Conservation (phyloP, 805 yeast species). For the Candida coquimbonensis region DNA sequence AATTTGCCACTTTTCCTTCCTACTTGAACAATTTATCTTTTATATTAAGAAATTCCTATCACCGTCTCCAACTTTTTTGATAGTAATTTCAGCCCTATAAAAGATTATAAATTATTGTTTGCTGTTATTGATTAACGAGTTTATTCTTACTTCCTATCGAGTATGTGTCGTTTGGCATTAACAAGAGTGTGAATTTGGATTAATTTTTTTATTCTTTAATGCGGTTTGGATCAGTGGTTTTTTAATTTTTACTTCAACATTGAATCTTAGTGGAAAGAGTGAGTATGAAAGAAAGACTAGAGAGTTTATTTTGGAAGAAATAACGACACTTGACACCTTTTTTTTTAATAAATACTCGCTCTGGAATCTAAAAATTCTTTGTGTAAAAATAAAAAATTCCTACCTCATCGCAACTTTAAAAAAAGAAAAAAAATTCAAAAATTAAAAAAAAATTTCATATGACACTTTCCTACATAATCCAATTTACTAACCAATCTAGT, state of each 20-base stretch:
- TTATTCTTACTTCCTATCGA: neutral
- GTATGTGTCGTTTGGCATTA: neutral
- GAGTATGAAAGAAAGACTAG: constrained; percentile 5
- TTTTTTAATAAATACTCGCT: neutral
- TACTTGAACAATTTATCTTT: neutral
- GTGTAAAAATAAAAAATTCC: no score
- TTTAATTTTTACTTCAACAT: no score
- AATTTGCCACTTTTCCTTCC: neutral
- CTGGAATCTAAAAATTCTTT: no score
- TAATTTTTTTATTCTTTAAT: neutral
- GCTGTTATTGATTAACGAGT: constrained; percentile 3
- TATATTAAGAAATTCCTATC: no score
- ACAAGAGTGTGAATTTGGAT: neutral
- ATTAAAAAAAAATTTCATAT: neutral
- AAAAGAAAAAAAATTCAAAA: neutral
- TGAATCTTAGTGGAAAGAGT: neutral
- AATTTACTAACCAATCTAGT: neutral
- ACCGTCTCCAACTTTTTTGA: constrained; percentile 5
- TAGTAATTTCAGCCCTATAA: constrained; percentile 1
- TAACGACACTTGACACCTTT: no score
- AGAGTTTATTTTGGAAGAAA: neutral
- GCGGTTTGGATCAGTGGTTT: no score
- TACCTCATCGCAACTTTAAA: neutral
- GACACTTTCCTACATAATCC: neutral
- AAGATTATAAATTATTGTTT: neutral